phyloP scores from a whole-genome alignment of 2,329 filamentous ascomycete genomes.

The Monilinia fructigena region DNA sequence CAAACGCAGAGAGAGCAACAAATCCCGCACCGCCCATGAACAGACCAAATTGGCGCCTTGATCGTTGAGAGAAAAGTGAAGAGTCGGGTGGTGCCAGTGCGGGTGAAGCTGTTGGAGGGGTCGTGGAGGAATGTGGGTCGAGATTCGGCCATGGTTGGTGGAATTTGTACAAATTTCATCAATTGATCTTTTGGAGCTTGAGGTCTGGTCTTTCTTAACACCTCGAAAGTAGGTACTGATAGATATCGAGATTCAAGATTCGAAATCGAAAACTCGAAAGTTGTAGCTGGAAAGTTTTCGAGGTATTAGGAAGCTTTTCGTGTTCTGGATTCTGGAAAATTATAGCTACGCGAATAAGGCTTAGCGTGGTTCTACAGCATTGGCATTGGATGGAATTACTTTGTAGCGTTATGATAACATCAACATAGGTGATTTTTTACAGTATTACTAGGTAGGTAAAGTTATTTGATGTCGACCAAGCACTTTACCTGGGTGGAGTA shows the following conservation, averaged over 20 bases:
- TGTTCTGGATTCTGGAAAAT: background rate
- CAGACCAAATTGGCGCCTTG: slow-evolving; percentile 60
- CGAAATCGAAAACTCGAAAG: background rate
- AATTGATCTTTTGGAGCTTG: background rate
- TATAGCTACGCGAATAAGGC: slow-evolving; percentile 12
- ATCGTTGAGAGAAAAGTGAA: slow-evolving; percentile 38
- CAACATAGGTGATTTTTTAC: background rate
- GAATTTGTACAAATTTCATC: slow-evolving; percentile 13
- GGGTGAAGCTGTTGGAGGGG: slow-evolving; percentile 18
- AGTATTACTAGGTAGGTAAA: no score
- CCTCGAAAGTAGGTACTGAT: background rate
- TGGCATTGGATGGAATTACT: background rate
- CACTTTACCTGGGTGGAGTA: no score
- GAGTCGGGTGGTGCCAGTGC: slow-evolving; percentile 27
- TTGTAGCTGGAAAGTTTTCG: background rate
- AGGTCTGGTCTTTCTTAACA: background rate
- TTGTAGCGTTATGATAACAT: background rate
- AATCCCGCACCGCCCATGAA: slow-evolving; percentile 76
- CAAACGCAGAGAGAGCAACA: slow-evolving; percentile 66
- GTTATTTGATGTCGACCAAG: no score
- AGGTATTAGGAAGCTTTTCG: background rate
- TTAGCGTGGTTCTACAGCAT: slow-evolving; percentile 13
- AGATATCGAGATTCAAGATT: background rate
- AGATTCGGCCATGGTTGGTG: slow-evolving; percentile 19
- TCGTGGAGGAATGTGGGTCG: slow-evolving; percentile 20